Evolutionary conservation across 192 early-diverging fungal genomes (phyloP).

Genomic region (Spizellomyces sp.): DNA sequence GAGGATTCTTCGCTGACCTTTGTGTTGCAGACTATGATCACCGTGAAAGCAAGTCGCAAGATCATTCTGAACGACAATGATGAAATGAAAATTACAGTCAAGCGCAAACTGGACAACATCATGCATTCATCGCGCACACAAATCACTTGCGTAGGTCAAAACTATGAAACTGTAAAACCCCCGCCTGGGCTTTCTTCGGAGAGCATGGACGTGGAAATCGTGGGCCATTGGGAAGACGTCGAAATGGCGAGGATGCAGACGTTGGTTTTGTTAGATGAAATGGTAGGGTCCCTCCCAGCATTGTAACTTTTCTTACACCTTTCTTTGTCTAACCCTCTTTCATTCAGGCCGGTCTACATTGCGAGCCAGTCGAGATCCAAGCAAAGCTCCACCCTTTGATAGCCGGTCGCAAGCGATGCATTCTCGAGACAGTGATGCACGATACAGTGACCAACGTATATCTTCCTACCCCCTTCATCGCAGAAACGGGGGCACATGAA

Average conservation of each 20-base stretch:
- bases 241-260: conserved; percentile 50
- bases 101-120: conserved; percentile 47
- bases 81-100: conserved; percentile 55
- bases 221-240: conserved; percentile 48
- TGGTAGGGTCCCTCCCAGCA: conserved; percentile 29
- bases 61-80: conserved; percentile 49
- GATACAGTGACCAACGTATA: conserved; percentile 74
- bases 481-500: conserved; percentile 22
- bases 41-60: conserved; percentile 46
- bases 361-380: conserved; percentile 41
- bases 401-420: conserved; percentile 65
- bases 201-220: conserved; percentile 57
- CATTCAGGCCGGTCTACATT: conserved; percentile 45
- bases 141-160: conserved; percentile 50
- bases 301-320: conserved; percentile 3
- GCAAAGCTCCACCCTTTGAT: conserved; percentile 68
- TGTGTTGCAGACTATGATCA: conserved; percentile 35
- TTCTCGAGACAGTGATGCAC: conserved; percentile 68
- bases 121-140: conserved; percentile 49
- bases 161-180: conserved; percentile 5
- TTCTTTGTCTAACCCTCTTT: conserved; percentile 1
- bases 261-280: conserved; percentile 42
- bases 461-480: conserved; percentile 64
- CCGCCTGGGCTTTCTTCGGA: conserved; percentile 24
- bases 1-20: neutral